Evolutionary conservation across 768 basidiomycete genomes (phyloP), one percentile per base, ranked within the genome.

Genomic region (Hydnomerulius pinastri): DNA sequence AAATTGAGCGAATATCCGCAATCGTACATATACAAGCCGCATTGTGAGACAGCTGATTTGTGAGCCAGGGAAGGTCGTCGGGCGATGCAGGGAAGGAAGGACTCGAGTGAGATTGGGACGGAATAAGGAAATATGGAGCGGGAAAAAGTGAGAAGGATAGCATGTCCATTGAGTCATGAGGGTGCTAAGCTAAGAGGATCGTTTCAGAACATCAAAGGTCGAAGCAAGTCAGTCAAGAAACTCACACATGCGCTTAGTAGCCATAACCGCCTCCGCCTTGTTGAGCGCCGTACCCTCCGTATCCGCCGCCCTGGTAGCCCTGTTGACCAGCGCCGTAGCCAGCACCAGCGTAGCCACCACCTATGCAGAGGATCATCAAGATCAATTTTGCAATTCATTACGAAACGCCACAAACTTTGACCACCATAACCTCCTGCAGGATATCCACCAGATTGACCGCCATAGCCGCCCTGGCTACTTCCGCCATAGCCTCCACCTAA

Each of bases 401-500:
- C 6, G 43, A 11, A 36, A 43, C 20, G n/a, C 10, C 21, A 45
- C 33, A 17, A 17, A 51, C 61, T 36, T 44, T 57, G 61, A 28
- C 21, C 62, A 33, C 67, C 61, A 44, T 67, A 69, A 28, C 62
- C 67, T 20, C 60, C 63, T 41, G 38, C 12, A 13, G 56, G 24
- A n/a, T n/a, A n/a, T n/a, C n/a, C n/a, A n/a, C n/a, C n/a, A n/a
- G n/a, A n/a, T n/a, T n/a, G n/a, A n/a, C n/a, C n/a, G 28, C 35
- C 51, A 43, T 61, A 63, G 37, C 53, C 54, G 41, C 55, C 59
- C 43, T 65, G 67, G 44, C 65, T 63, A 40, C 71, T 67, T 5
- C 66, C 61, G 46, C 62, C 13, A 39, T 65, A 69, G 35, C 61
- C 65, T 17, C 66, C 68, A 12, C 64, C 65, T 51, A 50, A 53